Conservation (phyloP, 305 asterid species). For the Fraxinus sp. region DNA sequence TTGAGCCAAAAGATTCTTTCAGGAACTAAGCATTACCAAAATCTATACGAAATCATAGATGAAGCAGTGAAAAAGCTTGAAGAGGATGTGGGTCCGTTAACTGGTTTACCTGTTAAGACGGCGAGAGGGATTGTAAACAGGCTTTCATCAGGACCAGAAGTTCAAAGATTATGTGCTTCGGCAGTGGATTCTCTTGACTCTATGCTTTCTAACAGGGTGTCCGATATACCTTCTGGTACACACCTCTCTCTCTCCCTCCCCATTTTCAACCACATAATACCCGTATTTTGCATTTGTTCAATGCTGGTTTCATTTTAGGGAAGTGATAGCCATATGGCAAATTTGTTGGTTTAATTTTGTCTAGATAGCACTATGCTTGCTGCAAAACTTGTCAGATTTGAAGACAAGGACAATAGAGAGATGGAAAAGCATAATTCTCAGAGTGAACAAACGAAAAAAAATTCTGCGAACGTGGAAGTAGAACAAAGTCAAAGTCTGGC, state of each 20-base stretch:
- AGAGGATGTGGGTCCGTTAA: constrained; percentile 79
- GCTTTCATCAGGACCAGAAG: constrained; percentile 80
- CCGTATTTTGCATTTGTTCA: constrained; percentile 4
- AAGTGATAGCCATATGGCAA: not conserved
- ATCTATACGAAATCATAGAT: constrained; percentile 44
- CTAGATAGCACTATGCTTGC: constrained; percentile 43
- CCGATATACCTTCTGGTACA: constrained; percentile 42
- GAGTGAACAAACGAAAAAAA: constrained; percentile 30
- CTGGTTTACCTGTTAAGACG: constrained; percentile 87
- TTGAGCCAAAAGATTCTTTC: constrained; percentile 76
- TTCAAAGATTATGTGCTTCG: constrained; percentile 70
- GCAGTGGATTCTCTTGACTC: constrained; percentile 65
- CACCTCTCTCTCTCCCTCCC: constrained; percentile 18
- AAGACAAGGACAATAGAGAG: constrained; percentile 51
- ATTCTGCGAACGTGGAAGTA: constrained; percentile 39
- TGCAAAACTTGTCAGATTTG: constrained; percentile 50
- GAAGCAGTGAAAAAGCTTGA: constrained; percentile 73
- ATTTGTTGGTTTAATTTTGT: constrained; percentile 25
- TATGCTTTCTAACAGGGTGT: constrained; percentile 44
- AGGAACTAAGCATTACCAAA: constrained; percentile 54
- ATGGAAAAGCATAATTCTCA: constrained; percentile 32
- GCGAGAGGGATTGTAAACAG: constrained; percentile 95
- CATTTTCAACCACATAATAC: not conserved
- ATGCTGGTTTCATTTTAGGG: constrained; percentile 13
- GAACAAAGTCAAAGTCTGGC: constrained; percentile 65